These are phyloP conservation scores for Pseudogymnoascus sp. DNA, from an alignment of 2,329 filamentous ascomycete species.

Conservation along the genomic window DNA sequence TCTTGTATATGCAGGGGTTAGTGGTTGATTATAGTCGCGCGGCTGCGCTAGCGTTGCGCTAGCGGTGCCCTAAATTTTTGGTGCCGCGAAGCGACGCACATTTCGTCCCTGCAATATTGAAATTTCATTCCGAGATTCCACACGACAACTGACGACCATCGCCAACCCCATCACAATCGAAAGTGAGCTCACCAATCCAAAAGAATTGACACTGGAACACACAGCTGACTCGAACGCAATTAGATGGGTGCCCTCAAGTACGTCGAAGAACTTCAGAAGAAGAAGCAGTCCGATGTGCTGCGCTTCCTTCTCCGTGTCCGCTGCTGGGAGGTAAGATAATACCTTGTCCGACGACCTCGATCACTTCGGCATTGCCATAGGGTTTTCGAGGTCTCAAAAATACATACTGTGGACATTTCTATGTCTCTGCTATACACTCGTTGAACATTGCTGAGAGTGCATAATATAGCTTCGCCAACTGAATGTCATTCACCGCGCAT, in stretches of 20 bases:
- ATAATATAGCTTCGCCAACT: constrained; percentile 99
- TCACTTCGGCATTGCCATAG: constrained; percentile 22
- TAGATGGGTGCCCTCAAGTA: constrained; percentile 99
- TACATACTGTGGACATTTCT: constrained; percentile 28
- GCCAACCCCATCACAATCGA: constrained; percentile 9
- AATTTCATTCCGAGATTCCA: constrained; percentile 9
- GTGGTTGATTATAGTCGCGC: background rate
- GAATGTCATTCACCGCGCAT: constrained; percentile 99
- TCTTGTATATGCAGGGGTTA: background rate
- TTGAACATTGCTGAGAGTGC: constrained; percentile 99
- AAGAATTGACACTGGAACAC: background rate
- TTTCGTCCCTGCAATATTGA: constrained; percentile 8
- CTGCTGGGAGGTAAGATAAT: constrained; percentile 94
- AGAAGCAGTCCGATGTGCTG: constrained; percentile 99
- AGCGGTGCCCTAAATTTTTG: constrained; percentile 8
- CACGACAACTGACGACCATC: constrained; percentile 10
- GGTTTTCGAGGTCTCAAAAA: constrained; percentile 12
- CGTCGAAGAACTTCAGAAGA: constrained; percentile 99
- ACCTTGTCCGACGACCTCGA: constrained; percentile 28
- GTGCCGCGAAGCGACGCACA: constrained; percentile 7
- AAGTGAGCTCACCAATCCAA: background rate
- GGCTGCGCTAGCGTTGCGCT: background rate
- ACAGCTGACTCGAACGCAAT: constrained; percentile 15
- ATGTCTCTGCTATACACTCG: constrained; percentile 83
- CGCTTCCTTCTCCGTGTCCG: constrained; percentile 99